These are phyloP conservation scores for Termitomyces titanicus DNA, from an alignment of 768 basidiomycete species.

Conservation along the genomic window DNA sequence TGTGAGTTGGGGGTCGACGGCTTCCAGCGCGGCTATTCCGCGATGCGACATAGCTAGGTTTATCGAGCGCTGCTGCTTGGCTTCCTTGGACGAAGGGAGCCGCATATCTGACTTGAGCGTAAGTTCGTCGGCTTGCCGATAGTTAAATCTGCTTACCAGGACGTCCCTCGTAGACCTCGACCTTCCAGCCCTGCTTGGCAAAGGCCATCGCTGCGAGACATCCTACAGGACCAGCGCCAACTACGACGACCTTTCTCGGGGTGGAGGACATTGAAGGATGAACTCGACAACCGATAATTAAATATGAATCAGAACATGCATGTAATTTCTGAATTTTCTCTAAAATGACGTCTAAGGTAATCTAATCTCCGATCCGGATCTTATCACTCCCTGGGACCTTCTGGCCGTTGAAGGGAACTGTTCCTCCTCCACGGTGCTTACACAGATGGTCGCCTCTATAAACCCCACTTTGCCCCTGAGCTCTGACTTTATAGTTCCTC, in stretches of 20 bases:
- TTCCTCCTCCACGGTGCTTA: constrained; percentile 1
- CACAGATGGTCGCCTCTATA: constrained; percentile 9
- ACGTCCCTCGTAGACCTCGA: constrained; percentile 76
- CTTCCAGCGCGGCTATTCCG: constrained; percentile 83
- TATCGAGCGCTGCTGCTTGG: constrained; percentile 80
- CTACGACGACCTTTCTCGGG: constrained; percentile 52
- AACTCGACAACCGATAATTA: too few species aligned
- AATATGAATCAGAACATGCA: too few species aligned
- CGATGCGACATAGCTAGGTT: constrained; percentile 95
- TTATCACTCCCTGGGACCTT: background rate
- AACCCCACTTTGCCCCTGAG: constrained; percentile 33
- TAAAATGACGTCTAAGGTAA: constrained; percentile 12
- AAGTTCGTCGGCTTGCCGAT: background rate
- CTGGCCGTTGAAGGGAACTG: background rate
- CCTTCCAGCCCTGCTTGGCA: constrained; percentile 82
- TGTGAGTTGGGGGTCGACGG: constrained; percentile 69
- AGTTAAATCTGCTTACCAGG: constrained; percentile 44
- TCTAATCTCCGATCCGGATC: constrained; percentile 10
- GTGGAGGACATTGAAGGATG: constrained; percentile 12
- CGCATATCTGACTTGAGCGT: constrained; percentile 56
- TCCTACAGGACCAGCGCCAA: constrained; percentile 94
- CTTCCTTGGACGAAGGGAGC: constrained; percentile 62
- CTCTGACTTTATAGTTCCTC: constrained; percentile 55
- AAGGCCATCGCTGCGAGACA: constrained; percentile 86
- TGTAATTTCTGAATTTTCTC: background rate